These are phyloP conservation scores for Biancaea sappan DNA, from an alignment of 306 rosid genomes.

Conservation along the genomic window DNA sequence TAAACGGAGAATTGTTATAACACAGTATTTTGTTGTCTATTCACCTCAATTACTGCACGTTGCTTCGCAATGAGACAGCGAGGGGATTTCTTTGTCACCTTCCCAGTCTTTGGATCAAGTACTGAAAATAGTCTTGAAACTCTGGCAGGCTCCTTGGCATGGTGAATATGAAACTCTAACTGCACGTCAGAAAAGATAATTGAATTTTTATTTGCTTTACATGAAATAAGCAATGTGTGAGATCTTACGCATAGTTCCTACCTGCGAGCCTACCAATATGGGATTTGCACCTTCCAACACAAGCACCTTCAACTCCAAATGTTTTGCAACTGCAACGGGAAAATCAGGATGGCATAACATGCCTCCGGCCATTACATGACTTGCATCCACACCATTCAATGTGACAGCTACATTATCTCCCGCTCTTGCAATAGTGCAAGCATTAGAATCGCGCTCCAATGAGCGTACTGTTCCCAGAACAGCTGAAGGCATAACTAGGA, in stretches of 20 bases:
- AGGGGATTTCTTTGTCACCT: constrained; percentile 79
- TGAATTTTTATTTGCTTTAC: not conserved
- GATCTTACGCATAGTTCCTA: constrained; percentile 32
- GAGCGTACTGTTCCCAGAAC: constrained; percentile 73
- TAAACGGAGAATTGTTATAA: not conserved
- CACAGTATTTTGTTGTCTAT: constrained; percentile 12
- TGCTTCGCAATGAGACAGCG: constrained; percentile 87
- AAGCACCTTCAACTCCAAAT: constrained; percentile 84
- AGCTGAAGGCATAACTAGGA: constrained; percentile 91
- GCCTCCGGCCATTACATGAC: constrained; percentile 77
- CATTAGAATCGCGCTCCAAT: constrained; percentile 78
- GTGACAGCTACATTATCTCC: constrained; percentile 87
- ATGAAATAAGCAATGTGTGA: not conserved
- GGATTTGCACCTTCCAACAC: constrained; percentile 83
- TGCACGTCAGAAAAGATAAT: constrained; percentile 40
- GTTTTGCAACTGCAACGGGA: constrained; percentile 73
- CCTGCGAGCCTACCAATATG: constrained; percentile 87
- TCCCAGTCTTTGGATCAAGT: constrained; percentile 88
- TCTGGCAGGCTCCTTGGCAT: constrained; percentile 79
- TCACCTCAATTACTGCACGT: constrained; percentile 91
- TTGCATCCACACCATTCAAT: constrained; percentile 75
- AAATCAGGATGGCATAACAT: constrained; percentile 95
- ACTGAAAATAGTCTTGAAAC: constrained; percentile 68
- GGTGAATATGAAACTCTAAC: constrained; percentile 94
- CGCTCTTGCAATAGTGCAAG: constrained; percentile 81